Evolutionary conservation across 305 asterid species (phyloP), one percentile per base, ranked within the genome.

Genomic region (Solanum hybrid): DNA sequence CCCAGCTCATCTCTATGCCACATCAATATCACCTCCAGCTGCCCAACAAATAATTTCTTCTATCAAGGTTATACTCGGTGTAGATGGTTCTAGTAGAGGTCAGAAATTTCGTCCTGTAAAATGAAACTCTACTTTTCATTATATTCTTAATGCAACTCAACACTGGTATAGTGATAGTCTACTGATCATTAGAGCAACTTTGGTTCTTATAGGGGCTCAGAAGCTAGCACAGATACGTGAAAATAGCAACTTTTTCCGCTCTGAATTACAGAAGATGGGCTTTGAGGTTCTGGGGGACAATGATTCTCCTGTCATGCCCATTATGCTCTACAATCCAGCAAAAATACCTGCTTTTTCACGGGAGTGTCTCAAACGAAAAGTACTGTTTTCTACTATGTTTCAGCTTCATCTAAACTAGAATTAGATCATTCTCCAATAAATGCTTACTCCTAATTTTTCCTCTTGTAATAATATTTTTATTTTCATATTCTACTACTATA

Each of bases 1-100:
- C 89, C 99, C 99, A 90, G 99, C 99, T 91, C 99, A 97, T 92
- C 94, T 97, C 89, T 97, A 97, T 93, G 99, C 99, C 79, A 97
- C 99, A 34, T 97, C 99, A 41, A 91, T 97, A 90, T 96, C 99
- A 29, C 99, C 99, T 76, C 99, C 99, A 79, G 97, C 98, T 83
- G 98, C 97, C 38, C 96, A 97, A 93, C 99, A 97, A 93, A 97
- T 96, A 61, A 96, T 97, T 87, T 97, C 99, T 90, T 91, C 99
- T 87, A 93, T 97, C 90, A 93, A 92, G 93, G 99, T 97, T 92
- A 92, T 97, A 93, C 98, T 96, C 85, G 99, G 99, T 90, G 98
- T 95, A 92, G 99, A 97, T 92, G 99, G 99, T 91, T 94, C 99
- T 91, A 94, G 94, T 92, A 93, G 99, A 96, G 98, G 99, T 97